Evolutionary conservation across 495 filamentous ascomycete species (phyloP).

Genomic region (Penicillium odoratum): DNA sequence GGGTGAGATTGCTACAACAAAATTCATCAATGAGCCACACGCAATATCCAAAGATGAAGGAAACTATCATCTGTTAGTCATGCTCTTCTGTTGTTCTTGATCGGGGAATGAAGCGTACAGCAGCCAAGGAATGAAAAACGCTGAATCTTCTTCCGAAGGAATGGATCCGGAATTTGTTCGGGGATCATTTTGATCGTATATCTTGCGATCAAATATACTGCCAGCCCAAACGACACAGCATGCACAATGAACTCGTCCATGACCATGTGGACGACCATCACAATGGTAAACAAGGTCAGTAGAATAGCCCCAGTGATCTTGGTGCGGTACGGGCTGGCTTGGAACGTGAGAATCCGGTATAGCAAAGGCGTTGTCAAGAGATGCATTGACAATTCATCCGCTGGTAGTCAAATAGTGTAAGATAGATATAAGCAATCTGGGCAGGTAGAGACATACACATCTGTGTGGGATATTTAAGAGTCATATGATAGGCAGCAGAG

Average conservation of each 20-base stretch:
- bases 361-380: conserved; percentile 36
- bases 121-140: conserved; percentile 23
- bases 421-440: background rate
- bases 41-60: conserved; percentile 30
- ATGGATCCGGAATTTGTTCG: conserved; percentile 16
- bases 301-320: conserved; percentile 21
- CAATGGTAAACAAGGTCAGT: conserved; percentile 19
- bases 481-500: conserved; percentile 35
- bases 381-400: conserved; percentile 39
- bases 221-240: conserved; percentile 24
- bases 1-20: conserved; percentile 19
- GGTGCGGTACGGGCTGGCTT: conserved; percentile 19
- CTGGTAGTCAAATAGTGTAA: conserved; percentile 5
- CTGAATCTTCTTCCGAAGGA: conserved; percentile 17
- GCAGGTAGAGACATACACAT: conserved; percentile 28
- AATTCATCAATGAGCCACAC: conserved; percentile 34
- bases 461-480: conserved; percentile 37
- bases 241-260: conserved; percentile 37
- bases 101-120: conserved; percentile 15
- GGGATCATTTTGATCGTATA: conserved; percentile 25
- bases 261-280: conserved; percentile 35
- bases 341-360: conserved; percentile 31
- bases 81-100: background rate
- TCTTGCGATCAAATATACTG: conserved; percentile 26
- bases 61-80: conserved; percentile 18